Base-by-base conservation (phyloP, 2,329 filamentous ascomycete genomes). In the Aquanectria penicillioides region DNA sequence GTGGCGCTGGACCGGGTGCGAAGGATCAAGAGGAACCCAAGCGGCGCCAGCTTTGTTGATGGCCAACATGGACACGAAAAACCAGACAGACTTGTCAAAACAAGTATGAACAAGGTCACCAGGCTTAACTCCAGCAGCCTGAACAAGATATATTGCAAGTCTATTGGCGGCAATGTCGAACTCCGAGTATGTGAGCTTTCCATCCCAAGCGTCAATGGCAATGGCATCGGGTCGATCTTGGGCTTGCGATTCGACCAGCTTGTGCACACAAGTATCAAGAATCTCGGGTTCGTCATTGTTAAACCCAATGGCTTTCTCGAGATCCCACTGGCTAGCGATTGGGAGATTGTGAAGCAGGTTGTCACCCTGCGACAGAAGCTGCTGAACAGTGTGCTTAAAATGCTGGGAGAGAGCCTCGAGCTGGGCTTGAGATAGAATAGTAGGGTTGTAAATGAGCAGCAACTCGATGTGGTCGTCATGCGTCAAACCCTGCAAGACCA, bases 21-120 rank as follows among this genome's bases (percentile, higher is more conserved):
- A 49, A 11, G 46, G 46, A 13, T 49, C 46, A 3, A 49, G 31
- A 11, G 46, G 46, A 11, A 49, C 46, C 46, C 46, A 49, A 9
- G 46, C 46, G 20, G 31, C 33, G 25, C 46, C 46, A n/a, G 46
- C 31, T n/a, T 49, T 49, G 23, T 38, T 48, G 6, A 48, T 26
- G 5, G 44, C 44, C 31, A 48, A 17, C 10, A 48, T 48, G 4
- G 44, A 20, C 18, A 48, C 44, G 18, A 48, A 48, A 18, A 48
- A 48, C 44, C 44, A 48, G 2, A 48, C 12, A 2, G 44, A 48
- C 11, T 34, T 48, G n/a, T 46, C 41, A 33, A 46, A 46, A 4
- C 41, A 46, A 8, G 33, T 28, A 7, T 46, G 41, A 3, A 46
- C 18, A 29, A 46, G 33, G 6, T 46, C 41, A 2, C 41, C 41